phyloP scores from a whole-genome alignment of 2,329 filamentous ascomycete species.

The Fusarium miscanthi region DNA sequence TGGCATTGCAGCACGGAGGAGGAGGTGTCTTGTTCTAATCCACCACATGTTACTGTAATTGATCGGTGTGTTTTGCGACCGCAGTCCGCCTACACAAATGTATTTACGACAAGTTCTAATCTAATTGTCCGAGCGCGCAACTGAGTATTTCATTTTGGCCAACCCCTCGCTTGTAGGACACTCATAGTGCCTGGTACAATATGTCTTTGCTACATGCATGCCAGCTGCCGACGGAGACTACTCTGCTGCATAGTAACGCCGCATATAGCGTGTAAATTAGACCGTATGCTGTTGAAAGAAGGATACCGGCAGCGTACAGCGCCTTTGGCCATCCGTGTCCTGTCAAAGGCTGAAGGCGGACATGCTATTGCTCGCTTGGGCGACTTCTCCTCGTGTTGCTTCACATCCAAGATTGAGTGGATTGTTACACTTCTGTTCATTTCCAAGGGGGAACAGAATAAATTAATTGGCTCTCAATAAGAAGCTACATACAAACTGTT shows the following conservation, averaged over 20 bases:
- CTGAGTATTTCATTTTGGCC: neutral
- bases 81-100: neutral
- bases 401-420: neutral
- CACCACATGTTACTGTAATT: neutral
- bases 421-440: neutral
- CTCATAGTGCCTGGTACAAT: neutral
- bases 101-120: neutral
- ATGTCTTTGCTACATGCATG: neutral
- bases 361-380: neutral
- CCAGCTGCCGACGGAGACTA: neutral
- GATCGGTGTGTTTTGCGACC: neutral
- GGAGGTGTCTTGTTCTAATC: neutral
- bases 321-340: neutral
- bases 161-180: neutral
- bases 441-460: neutral
- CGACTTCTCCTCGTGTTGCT: neutral
- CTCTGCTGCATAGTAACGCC: neutral
- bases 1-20: neutral
- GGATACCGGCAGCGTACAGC: neutral
- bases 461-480: neutral
- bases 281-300: neutral
- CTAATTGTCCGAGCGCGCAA: neutral
- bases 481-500: neutral
- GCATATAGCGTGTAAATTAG: neutral
- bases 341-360: neutral